Conservation (phyloP, 1,284 basidiomycete genomes). For the Hemileia vastatrix region DNA sequence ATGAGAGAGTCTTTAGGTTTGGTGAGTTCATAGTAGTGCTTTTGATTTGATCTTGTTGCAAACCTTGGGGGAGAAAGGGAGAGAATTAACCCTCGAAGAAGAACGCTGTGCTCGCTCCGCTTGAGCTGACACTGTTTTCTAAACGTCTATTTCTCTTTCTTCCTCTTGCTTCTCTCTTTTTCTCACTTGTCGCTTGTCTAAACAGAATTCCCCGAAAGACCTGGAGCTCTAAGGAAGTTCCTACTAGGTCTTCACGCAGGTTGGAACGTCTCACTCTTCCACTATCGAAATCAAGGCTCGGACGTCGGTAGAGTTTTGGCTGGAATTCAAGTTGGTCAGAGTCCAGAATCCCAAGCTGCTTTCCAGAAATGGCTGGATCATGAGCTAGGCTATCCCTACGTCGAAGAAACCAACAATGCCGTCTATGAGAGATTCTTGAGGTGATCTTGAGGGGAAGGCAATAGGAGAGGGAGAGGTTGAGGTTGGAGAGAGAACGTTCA, state of each 20-base stretch:
- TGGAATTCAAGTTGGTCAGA: slow-evolving; percentile 36
- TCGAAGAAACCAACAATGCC: slow-evolving; percentile 21
- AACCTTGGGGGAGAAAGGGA: not conserved
- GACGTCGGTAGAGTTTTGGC: slow-evolving; percentile 70
- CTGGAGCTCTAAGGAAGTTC: slow-evolving; percentile 81
- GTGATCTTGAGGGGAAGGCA: no score
- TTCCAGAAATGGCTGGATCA: slow-evolving; percentile 67
- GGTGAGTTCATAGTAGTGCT: slow-evolving; percentile 52
- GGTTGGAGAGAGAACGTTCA: no score
- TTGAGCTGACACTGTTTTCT: not conserved
- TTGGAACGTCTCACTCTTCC: slow-evolving; percentile 95
- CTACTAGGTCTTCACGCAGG: slow-evolving; percentile 66
- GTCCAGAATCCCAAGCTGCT: slow-evolving; percentile 29
- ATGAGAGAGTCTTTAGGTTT: slow-evolving; percentile 88
- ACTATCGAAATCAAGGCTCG: slow-evolving; percentile 86
- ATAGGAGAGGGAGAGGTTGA: no score
- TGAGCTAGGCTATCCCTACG: slow-evolving; percentile 57
- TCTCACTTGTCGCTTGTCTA: slow-evolving; percentile 8
- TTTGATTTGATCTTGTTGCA: not conserved
- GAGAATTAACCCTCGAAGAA: not conserved
- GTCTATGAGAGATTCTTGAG: slow-evolving; percentile 34
- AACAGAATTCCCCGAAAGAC: slow-evolving; percentile 88
- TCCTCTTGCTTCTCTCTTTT: not conserved
- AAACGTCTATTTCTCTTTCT: slow-evolving; percentile 2
- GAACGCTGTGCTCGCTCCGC: no score